phyloP scores from a whole-genome alignment of 2,329 filamentous ascomycete species.

The Aspergillus candidus region DNA sequence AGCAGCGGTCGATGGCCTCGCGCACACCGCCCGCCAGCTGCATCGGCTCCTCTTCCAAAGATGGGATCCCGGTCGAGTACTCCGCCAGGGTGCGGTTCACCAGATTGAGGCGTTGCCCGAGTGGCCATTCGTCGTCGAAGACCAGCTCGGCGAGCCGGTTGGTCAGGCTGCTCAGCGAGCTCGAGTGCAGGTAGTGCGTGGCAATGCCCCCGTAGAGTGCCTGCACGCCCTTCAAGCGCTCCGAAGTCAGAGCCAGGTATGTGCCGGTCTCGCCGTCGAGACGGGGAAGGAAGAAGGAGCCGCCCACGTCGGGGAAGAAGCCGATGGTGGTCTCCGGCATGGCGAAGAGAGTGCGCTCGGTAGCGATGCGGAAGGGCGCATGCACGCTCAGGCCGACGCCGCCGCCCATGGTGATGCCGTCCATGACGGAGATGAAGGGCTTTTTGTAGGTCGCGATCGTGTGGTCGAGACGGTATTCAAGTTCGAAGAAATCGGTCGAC shows the following conservation, averaged over 20 bases:
- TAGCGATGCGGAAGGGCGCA: constrained; percentile 92
- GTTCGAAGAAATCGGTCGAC: constrained; percentile 79
- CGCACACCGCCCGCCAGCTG: constrained; percentile 64
- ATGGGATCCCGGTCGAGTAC: constrained; percentile 76
- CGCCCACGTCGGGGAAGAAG: constrained; percentile 97
- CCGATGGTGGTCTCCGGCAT: constrained; percentile 99
- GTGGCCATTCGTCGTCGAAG: constrained; percentile 69
- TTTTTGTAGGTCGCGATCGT: constrained; percentile 89
- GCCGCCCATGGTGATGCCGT: constrained; percentile 97
- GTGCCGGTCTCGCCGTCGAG: constrained; percentile 83
- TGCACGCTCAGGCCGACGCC: constrained; percentile 92
- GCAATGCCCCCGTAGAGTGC: constrained; percentile 87
- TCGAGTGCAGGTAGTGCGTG: constrained; percentile 94
- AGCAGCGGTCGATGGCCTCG: constrained; percentile 77
- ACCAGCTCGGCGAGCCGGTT: constrained; percentile 79
- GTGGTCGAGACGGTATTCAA: constrained; percentile 96
- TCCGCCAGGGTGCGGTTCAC: constrained; percentile 90
- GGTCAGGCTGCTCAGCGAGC: constrained; percentile 73
- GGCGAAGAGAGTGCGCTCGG: constrained; percentile 89
- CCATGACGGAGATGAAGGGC: constrained; percentile 92
- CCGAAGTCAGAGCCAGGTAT: constrained; percentile 88
- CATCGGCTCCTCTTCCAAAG: constrained; percentile 54
- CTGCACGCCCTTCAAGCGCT: constrained; percentile 73
- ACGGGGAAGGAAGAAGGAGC: constrained; percentile 88
- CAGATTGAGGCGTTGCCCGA: constrained; percentile 58